Base-by-base conservation (phyloP, 495 filamentous ascomycete species). In the Hamigera avellanea region DNA sequence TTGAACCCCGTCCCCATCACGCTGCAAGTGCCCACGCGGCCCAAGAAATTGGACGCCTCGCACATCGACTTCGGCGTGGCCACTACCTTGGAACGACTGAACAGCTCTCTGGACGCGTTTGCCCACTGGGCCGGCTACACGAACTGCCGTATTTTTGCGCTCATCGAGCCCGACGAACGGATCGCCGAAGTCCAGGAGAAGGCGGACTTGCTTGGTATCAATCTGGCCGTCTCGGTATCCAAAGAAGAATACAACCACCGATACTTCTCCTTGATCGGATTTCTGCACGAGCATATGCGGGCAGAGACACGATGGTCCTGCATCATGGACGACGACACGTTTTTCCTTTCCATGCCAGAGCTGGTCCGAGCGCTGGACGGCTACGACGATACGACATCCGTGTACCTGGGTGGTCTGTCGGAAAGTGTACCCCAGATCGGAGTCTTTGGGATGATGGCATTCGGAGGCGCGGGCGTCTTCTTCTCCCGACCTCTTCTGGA, bases 251-350 rank as follows among this genome's bases (percentile, higher is more conserved):
- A 63, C 36, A 56, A 67, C 14, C 61, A 70, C 26, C 67, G 75
- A 23, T 80, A 83, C 44, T 80, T 81, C 43, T 62, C 71, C 0
- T 51, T 81, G 15, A 46, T 82, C 3, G 54, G 64, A 12, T 56
- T 69, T 14, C 53, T 81, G 33, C 58, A 70, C 26, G 42, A 61
- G 6, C 47, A 66, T 36, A 43, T 62, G n/a, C 61, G 61, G 7
- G 54, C 63, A 1, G 36, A 59, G 2, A 79, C 73, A 0, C 51
- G 59, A 21, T 84, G 78, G 77, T 60, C 69, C 9, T 71, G 61
- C 33, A 60, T 84, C 21, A 64, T 82, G 18, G 78, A 84, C 49
- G 80, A 84, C 52, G 80, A 84, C 49, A 82, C 80, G 3, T 80
- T 80, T 45, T 76, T 78, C 57, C 59, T 67, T 0, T 72, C 65